Percentiles rank a stretch among this genome's conserved stretches.
phyloP scores from a whole-genome alignment of 2,329 filamentous ascomycete species.

The Fusarium scirpi region DNA sequence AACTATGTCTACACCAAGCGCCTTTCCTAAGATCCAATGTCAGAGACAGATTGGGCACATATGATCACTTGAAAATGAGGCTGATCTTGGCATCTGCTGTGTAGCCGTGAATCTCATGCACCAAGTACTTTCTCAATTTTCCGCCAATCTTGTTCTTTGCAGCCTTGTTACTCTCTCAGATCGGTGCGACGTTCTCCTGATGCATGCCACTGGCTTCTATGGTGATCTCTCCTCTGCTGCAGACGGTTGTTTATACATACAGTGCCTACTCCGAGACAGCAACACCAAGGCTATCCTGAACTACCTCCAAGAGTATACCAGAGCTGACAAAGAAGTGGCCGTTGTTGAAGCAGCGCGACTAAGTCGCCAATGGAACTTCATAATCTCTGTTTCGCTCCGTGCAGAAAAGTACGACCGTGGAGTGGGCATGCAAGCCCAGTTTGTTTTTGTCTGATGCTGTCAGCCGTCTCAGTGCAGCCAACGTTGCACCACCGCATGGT shows the following conservation, averaged over 20 bases:
- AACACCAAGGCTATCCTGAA: not conserved
- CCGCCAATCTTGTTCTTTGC: constrained; percentile 54
- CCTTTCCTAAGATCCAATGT: constrained; percentile 44
- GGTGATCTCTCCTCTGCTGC: fast-evolving
- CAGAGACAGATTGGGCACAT: constrained; percentile 52
- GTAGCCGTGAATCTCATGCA: constrained; percentile 53
- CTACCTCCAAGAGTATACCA: not conserved
- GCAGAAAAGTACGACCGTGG: constrained; percentile 73
- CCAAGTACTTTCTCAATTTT: constrained; percentile 48
- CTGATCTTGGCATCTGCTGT: constrained; percentile 55
- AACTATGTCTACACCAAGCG: constrained; percentile 44
- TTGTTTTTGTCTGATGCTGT: constrained; percentile 50
- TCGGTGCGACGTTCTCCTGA: constrained; percentile 60
- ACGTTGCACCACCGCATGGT: constrained; percentile 71
- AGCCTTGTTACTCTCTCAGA: constrained; percentile 54
- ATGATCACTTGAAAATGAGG: constrained; percentile 55
- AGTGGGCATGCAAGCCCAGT: constrained; percentile 58
- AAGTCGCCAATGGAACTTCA: constrained; percentile 55
- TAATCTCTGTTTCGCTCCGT: constrained; percentile 71
- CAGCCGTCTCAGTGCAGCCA: constrained; percentile 68
- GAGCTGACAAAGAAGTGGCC: not conserved
- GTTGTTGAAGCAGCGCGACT: constrained; percentile 55
- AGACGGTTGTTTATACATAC: not conserved
- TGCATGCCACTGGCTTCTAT: not conserved
- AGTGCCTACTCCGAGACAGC: not conserved